Base-by-base conservation (phyloP, 257 asterid genomes). In the Thymus mandschuricus region DNA sequence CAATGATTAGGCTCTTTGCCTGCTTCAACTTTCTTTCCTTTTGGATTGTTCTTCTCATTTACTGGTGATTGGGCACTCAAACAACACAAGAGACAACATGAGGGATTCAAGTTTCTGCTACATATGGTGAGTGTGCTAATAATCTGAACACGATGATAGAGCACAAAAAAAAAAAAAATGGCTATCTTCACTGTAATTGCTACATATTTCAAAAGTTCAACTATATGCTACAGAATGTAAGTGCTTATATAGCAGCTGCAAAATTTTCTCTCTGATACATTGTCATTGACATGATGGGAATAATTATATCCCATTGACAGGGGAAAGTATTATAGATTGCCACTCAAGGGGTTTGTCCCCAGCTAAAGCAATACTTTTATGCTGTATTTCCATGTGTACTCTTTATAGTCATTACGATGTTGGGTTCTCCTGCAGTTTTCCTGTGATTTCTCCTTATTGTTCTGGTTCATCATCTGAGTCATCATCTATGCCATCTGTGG, bases 341-440 rank as follows among this genome's bases (percentile, higher is more conserved):
- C 66, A 54, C 5, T 44, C 38, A 34, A 65, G 66, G 71, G 72
- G 61, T 57, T 73, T 55, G 54, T 33, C 72, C 64, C 65, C 65
- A 29, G 57, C 52, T 51, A 3, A 43, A 9, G 57, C 12, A 38
- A 70, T 4, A 27, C 10, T 62, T 11, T 15, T 73, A 44, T 72
- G 46, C 33, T 28, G 10, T n/a, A 63, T 51, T 10, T 45, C 27
- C 34, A 5, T 45, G 57, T 28, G 57, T 35, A 74, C 61, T n/a
- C n/a, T n/a, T n/a, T n/a, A n/a, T n/a, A 66, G 34, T 66, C 74
- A 66, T 74, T 49, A 49, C 49, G 31, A 59, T 60, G 68, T 57
- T 67, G 52, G 48, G 9, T 27, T 59, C 51, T 46, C 57, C 45
- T 35, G 28, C 13, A 12, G 48, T 34, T 34, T 51, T 35, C 45